Conservation (phyloP, 192 early-diverging fungal species). For the Rhizophagus clarus region DNA sequence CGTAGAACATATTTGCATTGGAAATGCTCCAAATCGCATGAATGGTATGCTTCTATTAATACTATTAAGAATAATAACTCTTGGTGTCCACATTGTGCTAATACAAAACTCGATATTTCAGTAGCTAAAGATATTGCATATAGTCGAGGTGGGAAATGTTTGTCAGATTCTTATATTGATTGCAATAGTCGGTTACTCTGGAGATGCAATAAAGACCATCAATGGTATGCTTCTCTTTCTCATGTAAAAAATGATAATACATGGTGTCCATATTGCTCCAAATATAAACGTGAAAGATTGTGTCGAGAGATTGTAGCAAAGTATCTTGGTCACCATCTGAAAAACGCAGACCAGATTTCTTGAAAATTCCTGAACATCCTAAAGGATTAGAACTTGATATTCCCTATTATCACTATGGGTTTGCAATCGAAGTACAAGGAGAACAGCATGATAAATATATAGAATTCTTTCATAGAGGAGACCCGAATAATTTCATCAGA, state of each 20-base stretch:
- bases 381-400: background rate
- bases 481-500: no score
- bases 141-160: conserved; percentile 1
- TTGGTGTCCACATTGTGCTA: no score
- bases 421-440: no score
- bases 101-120: background rate
- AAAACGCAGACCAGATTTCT: background rate
- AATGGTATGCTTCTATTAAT: no score
- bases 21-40: no score
- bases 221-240: conserved; percentile 13
- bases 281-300: conserved; percentile 12
- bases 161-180: background rate
- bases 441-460: no score
- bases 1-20: no score
- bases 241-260: background rate
- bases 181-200: conserved; percentile 16
- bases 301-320: conserved; percentile 14
- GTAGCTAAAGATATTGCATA: conserved; percentile 11
- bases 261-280: conserved; percentile 11
- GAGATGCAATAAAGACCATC: conserved; percentile 10
- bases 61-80: no score
- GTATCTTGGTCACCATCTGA: background rate
- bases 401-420: no score
- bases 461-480: no score
- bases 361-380: background rate